Conservation (phyloP, 495 filamentous ascomycete species). For the Polyplosphaeria fusca region DNA sequence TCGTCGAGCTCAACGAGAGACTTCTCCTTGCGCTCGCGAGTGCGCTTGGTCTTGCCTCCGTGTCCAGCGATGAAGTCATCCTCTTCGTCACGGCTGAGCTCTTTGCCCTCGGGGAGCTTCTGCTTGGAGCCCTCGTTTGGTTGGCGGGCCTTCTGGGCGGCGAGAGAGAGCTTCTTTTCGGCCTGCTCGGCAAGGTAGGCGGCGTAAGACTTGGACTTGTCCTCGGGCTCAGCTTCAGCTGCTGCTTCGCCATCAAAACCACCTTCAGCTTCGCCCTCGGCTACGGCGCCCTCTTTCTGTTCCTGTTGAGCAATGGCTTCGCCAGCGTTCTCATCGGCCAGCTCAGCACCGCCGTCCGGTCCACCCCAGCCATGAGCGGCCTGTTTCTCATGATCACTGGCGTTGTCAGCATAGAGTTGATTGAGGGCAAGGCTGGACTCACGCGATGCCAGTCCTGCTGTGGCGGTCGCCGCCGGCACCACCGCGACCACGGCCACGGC, state of each 20-base stretch:
- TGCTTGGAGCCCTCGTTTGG: constrained; percentile 89
- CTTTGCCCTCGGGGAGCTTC: constrained; percentile 87
- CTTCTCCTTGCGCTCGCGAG: constrained; percentile 91
- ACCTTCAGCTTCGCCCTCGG: constrained; percentile 40
- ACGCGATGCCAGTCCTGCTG: constrained; percentile 69
- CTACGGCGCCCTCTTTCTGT: constrained; percentile 54
- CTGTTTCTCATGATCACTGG: constrained; percentile 87
- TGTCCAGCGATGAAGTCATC: constrained; percentile 72
- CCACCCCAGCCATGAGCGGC: constrained; percentile 86
- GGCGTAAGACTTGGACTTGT: constrained; percentile 81
- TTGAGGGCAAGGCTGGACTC: constrained; percentile 37
- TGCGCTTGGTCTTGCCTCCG: constrained; percentile 77
- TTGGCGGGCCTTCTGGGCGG: constrained; percentile 65
- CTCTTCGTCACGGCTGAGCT: constrained; percentile 68
- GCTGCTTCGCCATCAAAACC: constrained; percentile 34
- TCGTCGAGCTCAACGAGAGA: constrained; percentile 81
- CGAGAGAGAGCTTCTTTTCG: constrained; percentile 73
- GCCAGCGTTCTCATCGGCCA: constrained; percentile 82
- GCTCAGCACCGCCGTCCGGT: constrained; percentile 72
- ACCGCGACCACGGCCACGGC: constrained; percentile 54
- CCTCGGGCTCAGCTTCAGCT: constrained; percentile 63
- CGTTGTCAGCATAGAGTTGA: constrained; percentile 25
- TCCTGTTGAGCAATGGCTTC: constrained; percentile 82
- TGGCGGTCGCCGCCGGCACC: constrained; percentile 67
- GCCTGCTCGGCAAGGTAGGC: constrained; percentile 87